Evolutionary conservation across 1,284 basidiomycete species (phyloP), one percentile per base, ranked within the genome.

Genomic region (Lignosus rhinocerotis): DNA sequence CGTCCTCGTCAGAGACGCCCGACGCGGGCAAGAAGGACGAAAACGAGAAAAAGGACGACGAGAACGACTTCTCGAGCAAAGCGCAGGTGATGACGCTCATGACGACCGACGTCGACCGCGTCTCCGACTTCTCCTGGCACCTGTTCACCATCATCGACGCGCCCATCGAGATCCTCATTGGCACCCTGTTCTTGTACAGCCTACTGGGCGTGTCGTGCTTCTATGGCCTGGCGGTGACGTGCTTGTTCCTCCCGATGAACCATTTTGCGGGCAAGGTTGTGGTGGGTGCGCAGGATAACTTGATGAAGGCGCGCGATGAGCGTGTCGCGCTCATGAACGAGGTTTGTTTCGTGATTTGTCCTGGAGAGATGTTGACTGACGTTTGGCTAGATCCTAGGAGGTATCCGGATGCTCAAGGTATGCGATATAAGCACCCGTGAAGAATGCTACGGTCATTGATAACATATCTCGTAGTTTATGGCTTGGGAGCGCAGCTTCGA

Each of bases 401-500:
- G 85, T 3, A 94, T 97, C 61, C 82, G 93, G n/a, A 96, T 96
- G 92, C 84, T 96, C 67, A 96, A 97, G 80, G 85, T 87, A 25
- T 45, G 25, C 55, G 42, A 59, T 39, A 2, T 0, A 2, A 2
- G 31, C 49, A 14, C 8, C 25, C 25, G 25, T 25, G n/a, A 10
- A 17, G n/a, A n/a, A 21, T 34, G 3, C 1, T 9, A 14, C 8
- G 38, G 21, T 2, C 25, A 8, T 6, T 30, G 6, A 21, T 45
- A 21, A 14, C 45, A 25, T 31, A 49, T 41, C 21, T 51, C 32
- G 25, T 61, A 90, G 85, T 95, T 95, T 73, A 95, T 96, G 92
- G 93, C 92, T 10, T 96, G 94, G 94, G 95, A 97, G 74, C 85
- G 92, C 19, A 92, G 87, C 66, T 96, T 96, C 67, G 93, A 96